Percentiles rank a stretch among this genome's conserved stretches.
These are phyloP conservation scores for Mortierella alpina DNA, from an alignment of 192 early-diverging fungal genomes.

Conservation along the genomic window DNA sequence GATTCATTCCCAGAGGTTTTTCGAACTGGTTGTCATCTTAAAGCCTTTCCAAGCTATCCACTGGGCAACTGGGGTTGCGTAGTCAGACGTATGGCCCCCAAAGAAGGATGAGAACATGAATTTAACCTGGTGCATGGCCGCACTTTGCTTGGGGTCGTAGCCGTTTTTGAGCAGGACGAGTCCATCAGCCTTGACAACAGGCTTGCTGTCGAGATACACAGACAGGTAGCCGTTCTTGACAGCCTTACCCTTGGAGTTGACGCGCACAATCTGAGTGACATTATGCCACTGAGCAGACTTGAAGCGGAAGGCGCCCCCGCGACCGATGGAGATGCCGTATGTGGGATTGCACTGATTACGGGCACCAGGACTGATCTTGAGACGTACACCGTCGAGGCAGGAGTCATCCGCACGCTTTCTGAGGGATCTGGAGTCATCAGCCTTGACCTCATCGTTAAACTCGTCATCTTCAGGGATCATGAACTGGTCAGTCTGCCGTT, in stretches of 20 bases:
- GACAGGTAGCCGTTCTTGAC: constrained; percentile 30
- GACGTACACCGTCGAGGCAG: constrained; percentile 24
- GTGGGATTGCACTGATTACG: constrained; percentile 47
- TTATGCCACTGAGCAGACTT: constrained; percentile 58
- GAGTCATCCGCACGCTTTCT: constrained; percentile 9
- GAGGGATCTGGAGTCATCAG: neutral
- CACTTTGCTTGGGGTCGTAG: constrained; percentile 8
- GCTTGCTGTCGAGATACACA: constrained; percentile 29
- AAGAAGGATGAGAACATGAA: constrained; percentile 44
- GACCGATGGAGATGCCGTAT: constrained; percentile 65
- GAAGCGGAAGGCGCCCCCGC: constrained; percentile 59
- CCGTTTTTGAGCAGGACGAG: constrained; percentile 45
- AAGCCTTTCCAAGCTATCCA: constrained; percentile 44
- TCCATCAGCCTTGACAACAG: constrained; percentile 7
- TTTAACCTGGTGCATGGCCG: constrained; percentile 1
- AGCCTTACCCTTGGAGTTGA: constrained; percentile 35
- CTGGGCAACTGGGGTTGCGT: constrained; percentile 18
- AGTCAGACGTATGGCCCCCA: constrained; percentile 9
- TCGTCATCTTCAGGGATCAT: constrained; percentile 13
- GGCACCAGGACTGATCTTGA: constrained; percentile 24
- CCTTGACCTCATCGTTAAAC: neutral
- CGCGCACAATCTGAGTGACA: constrained; percentile 21
- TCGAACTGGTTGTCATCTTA: constrained; percentile 23
- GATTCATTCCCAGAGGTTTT: constrained; percentile 18
- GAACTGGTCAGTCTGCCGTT: constrained; percentile 1